Conservation (phyloP, 2,329 filamentous ascomycete genomes). For the Fusarium chuoi region DNA sequence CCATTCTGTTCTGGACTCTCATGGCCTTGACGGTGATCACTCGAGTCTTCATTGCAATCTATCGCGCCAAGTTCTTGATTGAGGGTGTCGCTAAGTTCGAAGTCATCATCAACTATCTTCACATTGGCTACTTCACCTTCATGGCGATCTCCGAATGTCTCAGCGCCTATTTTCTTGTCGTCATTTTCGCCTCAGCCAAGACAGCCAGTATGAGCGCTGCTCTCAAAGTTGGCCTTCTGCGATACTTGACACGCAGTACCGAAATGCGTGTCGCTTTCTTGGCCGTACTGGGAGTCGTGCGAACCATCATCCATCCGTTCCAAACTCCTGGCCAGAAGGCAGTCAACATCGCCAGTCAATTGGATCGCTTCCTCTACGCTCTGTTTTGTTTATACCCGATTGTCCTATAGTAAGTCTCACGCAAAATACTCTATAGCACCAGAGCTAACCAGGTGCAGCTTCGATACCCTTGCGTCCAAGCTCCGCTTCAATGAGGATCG, state of each 20-base stretch:
- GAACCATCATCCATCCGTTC: slow-evolving; percentile 55
- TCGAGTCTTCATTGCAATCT: slow-evolving; percentile 53
- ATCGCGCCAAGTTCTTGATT: slow-evolving; percentile 47
- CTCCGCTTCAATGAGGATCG: slow-evolving; percentile 37
- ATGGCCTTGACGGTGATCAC: slow-evolving; percentile 61
- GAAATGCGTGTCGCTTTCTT: slow-evolving; percentile 53
- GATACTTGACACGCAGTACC: slow-evolving; percentile 52
- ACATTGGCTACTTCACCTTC: slow-evolving; percentile 54
- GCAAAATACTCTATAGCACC: not conserved
- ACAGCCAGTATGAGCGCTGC: slow-evolving; percentile 39
- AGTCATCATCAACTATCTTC: slow-evolving; percentile 50
- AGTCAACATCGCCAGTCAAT: slow-evolving; percentile 49
- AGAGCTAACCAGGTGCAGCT: slow-evolving; percentile 19
- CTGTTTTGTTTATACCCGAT: slow-evolving; percentile 54
- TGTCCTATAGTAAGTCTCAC: slow-evolving; percentile 50
- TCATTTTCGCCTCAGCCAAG: slow-evolving; percentile 49
- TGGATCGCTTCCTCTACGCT: slow-evolving; percentile 55
- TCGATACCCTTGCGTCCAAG: slow-evolving; percentile 49
- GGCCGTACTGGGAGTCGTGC: slow-evolving; percentile 50
- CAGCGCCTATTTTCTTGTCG: slow-evolving; percentile 53
- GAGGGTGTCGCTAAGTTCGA: slow-evolving; percentile 34
- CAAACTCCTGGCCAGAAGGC: slow-evolving; percentile 51
- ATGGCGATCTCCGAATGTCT: slow-evolving; percentile 54
- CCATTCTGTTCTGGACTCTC: slow-evolving; percentile 65
- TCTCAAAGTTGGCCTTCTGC: slow-evolving; percentile 48